Conservation (phyloP, 176 grass and related monocot genomes). For the Calamus simplicifolius region DNA sequence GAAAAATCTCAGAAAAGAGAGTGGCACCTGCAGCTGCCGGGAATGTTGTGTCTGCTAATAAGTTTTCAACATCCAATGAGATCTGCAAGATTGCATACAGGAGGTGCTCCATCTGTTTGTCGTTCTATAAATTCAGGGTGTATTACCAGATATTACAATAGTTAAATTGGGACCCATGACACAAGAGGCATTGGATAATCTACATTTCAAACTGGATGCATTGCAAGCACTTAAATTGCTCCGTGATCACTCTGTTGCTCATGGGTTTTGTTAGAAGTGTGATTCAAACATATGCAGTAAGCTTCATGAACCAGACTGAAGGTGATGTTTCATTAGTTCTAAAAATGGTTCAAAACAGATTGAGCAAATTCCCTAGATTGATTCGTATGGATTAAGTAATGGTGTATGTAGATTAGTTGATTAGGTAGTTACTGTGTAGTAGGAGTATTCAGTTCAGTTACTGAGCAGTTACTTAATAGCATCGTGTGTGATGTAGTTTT, state of each 20-base stretch:
- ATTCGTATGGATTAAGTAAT: no score
- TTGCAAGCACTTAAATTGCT: slow-evolving; percentile 87
- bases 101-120: slow-evolving; percentile 37
- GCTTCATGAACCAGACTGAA: no score
- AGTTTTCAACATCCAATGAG: slow-evolving; percentile 33
- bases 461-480: no score
- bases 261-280: no score
- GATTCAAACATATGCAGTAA: no score
- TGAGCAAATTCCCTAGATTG: no score
- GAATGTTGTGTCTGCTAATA: slow-evolving; percentile 37
- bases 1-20: slow-evolving; percentile 30
- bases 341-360: no score
- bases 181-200: slow-evolving; percentile 56
- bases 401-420: no score
- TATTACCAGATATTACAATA: slow-evolving; percentile 77
- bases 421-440: no score
- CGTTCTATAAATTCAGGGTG: slow-evolving; percentile 44
- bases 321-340: no score
- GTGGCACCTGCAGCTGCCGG: slow-evolving; percentile 13
- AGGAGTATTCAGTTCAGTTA: no score
- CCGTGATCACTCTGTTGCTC: slow-evolving; percentile 54
- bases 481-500: no score
- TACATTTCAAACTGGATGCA: slow-evolving; percentile 62
- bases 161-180: slow-evolving; percentile 73
- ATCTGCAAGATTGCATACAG: slow-evolving; percentile 33